These are phyloP conservation scores for Candida methanosorbosa DNA, from an alignment of 805 yeast genomes.

Conservation along the genomic window DNA sequence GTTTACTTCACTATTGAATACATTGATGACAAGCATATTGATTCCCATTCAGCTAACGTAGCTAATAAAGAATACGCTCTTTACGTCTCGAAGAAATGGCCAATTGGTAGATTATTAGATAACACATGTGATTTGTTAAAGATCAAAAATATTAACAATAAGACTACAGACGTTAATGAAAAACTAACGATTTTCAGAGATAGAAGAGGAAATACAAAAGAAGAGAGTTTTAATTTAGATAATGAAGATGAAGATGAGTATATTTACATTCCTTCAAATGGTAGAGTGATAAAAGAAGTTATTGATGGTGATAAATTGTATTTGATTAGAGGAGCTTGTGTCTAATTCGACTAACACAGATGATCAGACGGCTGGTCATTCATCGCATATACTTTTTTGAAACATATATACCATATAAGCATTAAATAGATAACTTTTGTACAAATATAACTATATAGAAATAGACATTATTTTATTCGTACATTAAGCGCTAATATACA, in stretches of 20 bases:
- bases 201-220: conserved; percentile 21
- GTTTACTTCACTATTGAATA: conserved; percentile 41
- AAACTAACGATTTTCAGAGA: conserved; percentile 39
- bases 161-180: conserved; percentile 29
- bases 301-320: conserved; percentile 42
- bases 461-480: too few species aligned
- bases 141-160: conserved; percentile 42
- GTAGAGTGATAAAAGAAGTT: conserved; percentile 31
- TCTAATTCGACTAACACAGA: too few species aligned
- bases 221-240: conserved; percentile 14
- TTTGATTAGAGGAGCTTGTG: conserved; percentile 39
- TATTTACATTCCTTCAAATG: conserved; percentile 25
- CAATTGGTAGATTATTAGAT: conserved; percentile 52
- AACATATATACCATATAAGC: too few species aligned
- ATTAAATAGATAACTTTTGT: too few species aligned
- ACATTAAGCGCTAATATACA: too few species aligned
- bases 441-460: too few species aligned
- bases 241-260: conserved; percentile 13
- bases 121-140: conserved; percentile 37
- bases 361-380: too few species aligned
- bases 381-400: too few species aligned
- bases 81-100: conserved; percentile 48
- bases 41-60: conserved; percentile 2
- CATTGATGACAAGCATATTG: conserved; percentile 21
- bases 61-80: conserved; percentile 21